Percentiles rank a stretch among this genome's conserved stretches.
Evolutionary conservation across 176 grass and related monocot genomes (phyloP).

Genomic region (Oryza brachyantha): DNA sequence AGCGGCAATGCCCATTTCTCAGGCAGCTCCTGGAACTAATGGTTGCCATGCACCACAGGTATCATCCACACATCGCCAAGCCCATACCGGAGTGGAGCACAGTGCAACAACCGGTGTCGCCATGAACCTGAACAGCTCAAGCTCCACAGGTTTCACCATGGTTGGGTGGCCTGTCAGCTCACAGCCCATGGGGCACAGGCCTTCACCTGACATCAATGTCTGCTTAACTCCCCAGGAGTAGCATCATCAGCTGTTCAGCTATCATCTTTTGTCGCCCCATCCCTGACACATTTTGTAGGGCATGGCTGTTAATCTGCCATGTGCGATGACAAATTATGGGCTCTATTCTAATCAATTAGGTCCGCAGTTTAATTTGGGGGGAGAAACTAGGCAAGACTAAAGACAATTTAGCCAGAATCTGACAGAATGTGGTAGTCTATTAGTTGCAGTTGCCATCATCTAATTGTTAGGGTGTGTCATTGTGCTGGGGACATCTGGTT

Average conservation of each 20-base stretch:
- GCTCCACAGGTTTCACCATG: constrained; percentile 47
- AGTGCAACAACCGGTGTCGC: background rate
- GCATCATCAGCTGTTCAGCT: background rate
- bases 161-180: constrained; percentile 59
- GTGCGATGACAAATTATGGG: background rate
- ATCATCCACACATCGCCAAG: background rate
- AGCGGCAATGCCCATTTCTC: constrained; percentile 64
- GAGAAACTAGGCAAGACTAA: constrained; percentile 19
- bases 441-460: constrained; percentile 3
- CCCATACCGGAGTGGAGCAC: constrained; percentile 24
- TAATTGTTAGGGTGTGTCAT: background rate
- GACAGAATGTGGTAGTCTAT: constrained; percentile 14
- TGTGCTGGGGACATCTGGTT: constrained; percentile 9
- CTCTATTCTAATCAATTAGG: constrained; percentile 7
- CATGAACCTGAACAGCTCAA: constrained; percentile 41
- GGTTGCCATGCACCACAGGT: constrained; percentile 15
- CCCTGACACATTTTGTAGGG: constrained; percentile 35
- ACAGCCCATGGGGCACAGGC: constrained; percentile 39
- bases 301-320: constrained; percentile 21
- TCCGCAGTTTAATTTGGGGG: background rate
- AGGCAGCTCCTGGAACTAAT: constrained; percentile 55
- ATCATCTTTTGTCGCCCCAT: background rate
- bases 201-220: constrained; percentile 80
- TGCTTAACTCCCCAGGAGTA: constrained; percentile 65
- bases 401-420: constrained; percentile 2